phyloP scores from a whole-genome alignment of 306 rosid genomes.

The Lathyrus aphaca region DNA sequence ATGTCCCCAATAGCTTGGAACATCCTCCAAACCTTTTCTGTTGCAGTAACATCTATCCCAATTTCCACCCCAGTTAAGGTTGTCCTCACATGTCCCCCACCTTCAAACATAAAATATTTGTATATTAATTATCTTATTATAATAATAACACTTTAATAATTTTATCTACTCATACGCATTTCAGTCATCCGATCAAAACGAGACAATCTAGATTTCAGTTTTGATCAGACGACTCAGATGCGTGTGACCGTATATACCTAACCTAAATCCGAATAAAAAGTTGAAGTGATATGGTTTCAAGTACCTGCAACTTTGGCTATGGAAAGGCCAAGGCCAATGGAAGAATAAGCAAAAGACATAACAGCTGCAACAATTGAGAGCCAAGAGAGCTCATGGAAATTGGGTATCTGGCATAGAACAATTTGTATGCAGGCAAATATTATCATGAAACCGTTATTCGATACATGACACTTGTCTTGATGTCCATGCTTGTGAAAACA shows the following conservation, averaged over 20 bases:
- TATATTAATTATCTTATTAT: neutral
- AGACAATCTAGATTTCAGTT: neutral
- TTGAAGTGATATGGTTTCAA: neutral
- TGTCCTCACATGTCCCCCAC: slow-evolving; percentile 54
- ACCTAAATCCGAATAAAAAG: too few relatives aligned
- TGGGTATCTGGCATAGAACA: slow-evolving; percentile 78
- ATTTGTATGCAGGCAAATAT: slow-evolving; percentile 74
- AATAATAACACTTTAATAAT: neutral
- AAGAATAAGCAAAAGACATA: slow-evolving; percentile 91
- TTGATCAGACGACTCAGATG: neutral
- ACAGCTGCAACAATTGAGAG: slow-evolving; percentile 94
- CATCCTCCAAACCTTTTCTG: slow-evolving; percentile 76
- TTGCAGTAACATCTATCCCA: slow-evolving; percentile 78
- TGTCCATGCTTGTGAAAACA: slow-evolving; percentile 90
- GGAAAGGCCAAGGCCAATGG: slow-evolving; percentile 93
- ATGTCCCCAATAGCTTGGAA: slow-evolving; percentile 95
- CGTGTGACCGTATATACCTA: neutral
- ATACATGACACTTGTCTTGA: slow-evolving; percentile 54
- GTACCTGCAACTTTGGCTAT: slow-evolving; percentile 71
- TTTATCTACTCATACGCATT: neutral
- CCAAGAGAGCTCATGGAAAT: slow-evolving; percentile 87
- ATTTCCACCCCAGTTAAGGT: slow-evolving; percentile 74
- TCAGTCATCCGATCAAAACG: neutral
- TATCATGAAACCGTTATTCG: slow-evolving; percentile 74
- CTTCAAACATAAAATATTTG: slow-evolving; percentile 27